Percentiles rank a stretch among this genome's conserved stretches.
Conservation (phyloP, 2,329 filamentous ascomycete genomes). For the Diplocarpon rosae region DNA sequence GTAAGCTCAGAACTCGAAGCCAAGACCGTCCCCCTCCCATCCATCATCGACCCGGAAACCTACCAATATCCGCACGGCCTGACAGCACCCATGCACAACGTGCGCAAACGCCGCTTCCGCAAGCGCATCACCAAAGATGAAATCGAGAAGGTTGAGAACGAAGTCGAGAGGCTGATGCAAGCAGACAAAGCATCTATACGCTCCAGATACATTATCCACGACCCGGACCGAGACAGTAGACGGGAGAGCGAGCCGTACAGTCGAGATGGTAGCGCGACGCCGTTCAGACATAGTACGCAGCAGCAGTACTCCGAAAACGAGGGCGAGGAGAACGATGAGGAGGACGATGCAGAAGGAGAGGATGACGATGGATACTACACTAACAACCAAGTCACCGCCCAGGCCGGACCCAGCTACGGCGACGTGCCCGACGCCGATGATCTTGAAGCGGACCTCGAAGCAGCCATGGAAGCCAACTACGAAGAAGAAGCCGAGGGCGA, state of each 20-base stretch:
- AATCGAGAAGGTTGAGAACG: conserved; percentile 45
- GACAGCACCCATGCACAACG: conserved; percentile 49
- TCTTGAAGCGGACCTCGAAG: conserved; percentile 20
- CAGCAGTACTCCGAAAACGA: conserved; percentile 31
- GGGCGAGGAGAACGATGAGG: conserved; percentile 30
- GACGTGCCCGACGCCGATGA: conserved; percentile 27
- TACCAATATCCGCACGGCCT: conserved; percentile 40
- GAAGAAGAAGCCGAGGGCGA: background rate
- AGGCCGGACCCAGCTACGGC: conserved; percentile 27
- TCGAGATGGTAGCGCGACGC: conserved; percentile 21
- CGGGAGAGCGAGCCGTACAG: conserved; percentile 19
- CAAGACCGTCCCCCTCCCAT: conserved; percentile 22
- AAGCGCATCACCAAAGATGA: conserved; percentile 43
- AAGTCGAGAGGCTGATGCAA: conserved; percentile 40
- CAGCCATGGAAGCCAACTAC: conserved; percentile 1
- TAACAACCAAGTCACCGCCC: conserved; percentile 21
- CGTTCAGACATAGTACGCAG: conserved; percentile 23
- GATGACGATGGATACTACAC: conserved; percentile 30
- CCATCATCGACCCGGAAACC: conserved; percentile 23
- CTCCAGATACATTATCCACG: conserved; percentile 33
- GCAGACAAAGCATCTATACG: conserved; percentile 33
- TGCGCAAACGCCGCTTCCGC: conserved; percentile 45
- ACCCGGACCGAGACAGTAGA: conserved; percentile 25
- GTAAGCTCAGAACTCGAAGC: conserved; percentile 44
- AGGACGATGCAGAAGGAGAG: conserved; percentile 30